These are phyloP conservation scores for Salicornia ramosissima DNA, from an alignment of 148 eudicot species.

Conservation along the genomic window DNA sequence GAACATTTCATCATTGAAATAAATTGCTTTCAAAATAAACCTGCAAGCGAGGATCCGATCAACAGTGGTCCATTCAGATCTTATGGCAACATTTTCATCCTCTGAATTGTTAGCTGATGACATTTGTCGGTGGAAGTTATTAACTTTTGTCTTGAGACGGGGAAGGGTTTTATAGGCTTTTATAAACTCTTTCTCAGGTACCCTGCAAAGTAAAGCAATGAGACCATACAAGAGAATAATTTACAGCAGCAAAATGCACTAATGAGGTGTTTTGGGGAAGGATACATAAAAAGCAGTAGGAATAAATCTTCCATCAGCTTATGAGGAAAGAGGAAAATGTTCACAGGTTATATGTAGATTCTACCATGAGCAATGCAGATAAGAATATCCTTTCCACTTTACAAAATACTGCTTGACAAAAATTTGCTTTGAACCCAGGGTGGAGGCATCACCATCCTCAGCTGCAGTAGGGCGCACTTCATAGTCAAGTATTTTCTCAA, in stretches of 20 bases:
- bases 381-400: conserved; percentile 94
- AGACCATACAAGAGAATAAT: conserved; percentile 12
- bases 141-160: conserved; percentile 83
- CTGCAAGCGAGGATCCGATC: conserved; percentile 96
- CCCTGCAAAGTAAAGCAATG: conserved; percentile 43
- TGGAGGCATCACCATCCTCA: conserved; percentile 59
- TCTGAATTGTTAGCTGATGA: conserved; percentile 55
- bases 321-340: neutral
- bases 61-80: conserved; percentile 96
- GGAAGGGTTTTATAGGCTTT: conserved; percentile 88
- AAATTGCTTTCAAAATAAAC: conserved; percentile 31
- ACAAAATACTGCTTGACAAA: conserved; percentile 87
- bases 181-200: conserved; percentile 75
- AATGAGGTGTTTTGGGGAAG: neutral
- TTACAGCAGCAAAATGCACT: neutral
- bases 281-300: neutral
- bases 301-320: neutral
- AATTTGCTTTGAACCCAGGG: conserved; percentile 63
- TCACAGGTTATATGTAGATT: neutral
- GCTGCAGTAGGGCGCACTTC: conserved; percentile 72
- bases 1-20: neutral
- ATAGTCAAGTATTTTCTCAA: conserved; percentile 89
- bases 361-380: conserved; percentile 96
- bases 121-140: conserved; percentile 73
- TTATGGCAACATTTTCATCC: conserved; percentile 78